These are phyloP conservation scores for Trametes polyzona DNA, from an alignment of 1,284 basidiomycete species.

Conservation along the genomic window DNA sequence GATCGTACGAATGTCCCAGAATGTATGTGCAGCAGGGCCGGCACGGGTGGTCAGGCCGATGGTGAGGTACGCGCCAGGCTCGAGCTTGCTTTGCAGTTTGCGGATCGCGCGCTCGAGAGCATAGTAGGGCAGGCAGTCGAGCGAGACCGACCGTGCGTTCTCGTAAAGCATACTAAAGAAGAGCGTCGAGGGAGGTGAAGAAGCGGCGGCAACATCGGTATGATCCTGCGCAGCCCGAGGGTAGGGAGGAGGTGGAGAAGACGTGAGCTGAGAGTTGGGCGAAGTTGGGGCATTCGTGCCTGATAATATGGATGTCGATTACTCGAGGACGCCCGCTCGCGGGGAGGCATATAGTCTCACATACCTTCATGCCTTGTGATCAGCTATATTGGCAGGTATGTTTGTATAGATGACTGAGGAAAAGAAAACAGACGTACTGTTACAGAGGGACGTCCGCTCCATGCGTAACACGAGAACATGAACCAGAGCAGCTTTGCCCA, in stretches of 20 bases:
- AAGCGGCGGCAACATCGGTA: not conserved
- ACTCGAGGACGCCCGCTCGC: not conserved
- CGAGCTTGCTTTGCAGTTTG: constrained; percentile 32
- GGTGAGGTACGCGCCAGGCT: constrained; percentile 28
- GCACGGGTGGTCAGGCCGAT: constrained; percentile 43
- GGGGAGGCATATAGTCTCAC: not conserved
- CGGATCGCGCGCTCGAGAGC: constrained; percentile 26
- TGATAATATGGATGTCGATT: not conserved
- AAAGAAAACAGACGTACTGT: not conserved
- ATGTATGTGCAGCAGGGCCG: not conserved
- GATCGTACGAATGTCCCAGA: constrained; percentile 28
- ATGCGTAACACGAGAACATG: constrained; percentile 22
- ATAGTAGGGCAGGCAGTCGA: constrained; percentile 22
- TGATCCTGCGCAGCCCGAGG: not conserved
- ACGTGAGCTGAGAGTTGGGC: not conserved
- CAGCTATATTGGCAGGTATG: not conserved
- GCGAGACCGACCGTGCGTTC: constrained; percentile 13
- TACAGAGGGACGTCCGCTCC: not conserved
- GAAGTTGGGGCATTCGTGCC: not conserved
- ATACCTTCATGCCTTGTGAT: constrained; percentile 8
- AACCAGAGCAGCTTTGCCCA: constrained; percentile 33
- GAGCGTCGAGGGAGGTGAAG: constrained; percentile 12
- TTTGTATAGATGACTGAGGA: not conserved
- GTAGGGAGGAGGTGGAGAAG: constrained; percentile 8
- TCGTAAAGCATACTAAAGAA: constrained; percentile 17